phyloP scores from a whole-genome alignment of 2,329 filamentous ascomycete genomes.

The Stenocarpella maydis region DNA sequence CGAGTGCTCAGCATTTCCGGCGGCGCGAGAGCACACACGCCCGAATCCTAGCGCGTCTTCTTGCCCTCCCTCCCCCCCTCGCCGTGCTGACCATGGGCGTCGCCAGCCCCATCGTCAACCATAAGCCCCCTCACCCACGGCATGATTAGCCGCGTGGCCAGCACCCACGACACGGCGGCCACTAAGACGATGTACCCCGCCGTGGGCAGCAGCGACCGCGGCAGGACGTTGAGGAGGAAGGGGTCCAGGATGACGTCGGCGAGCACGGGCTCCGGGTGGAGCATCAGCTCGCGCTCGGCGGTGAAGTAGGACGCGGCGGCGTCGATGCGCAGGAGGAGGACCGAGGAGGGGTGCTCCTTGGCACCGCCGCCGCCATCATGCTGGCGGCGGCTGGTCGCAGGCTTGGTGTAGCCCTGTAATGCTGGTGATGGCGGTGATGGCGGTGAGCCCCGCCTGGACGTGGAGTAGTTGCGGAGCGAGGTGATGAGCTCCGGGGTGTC shows the following conservation, averaged over 20 bases:
- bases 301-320: constrained; percentile 89
- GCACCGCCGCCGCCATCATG: constrained; percentile 22
- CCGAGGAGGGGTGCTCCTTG: constrained; percentile 50
- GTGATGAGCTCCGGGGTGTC: constrained; percentile 68
- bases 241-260: constrained; percentile 89
- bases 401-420: no score
- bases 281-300: constrained; percentile 78
- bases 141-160: constrained; percentile 49
- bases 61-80: constrained; percentile 42
- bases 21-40: neutral
- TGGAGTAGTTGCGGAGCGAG: constrained; percentile 70
- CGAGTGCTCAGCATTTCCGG: constrained; percentile 14
- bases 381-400: neutral
- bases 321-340: constrained; percentile 76
- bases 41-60: constrained; percentile 48
- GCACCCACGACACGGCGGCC: constrained; percentile 55
- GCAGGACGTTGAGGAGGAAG: constrained; percentile 81
- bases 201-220: constrained; percentile 78
- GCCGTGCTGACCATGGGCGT: constrained; percentile 13
- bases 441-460: constrained; percentile 51
- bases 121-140: constrained; percentile 42
- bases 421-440: no score
- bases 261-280: constrained; percentile 73
- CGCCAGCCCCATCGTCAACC: constrained; percentile 6
- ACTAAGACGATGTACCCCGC: constrained; percentile 72